A percentile compares a stretch with the other conserved stretches of the same genome.
Evolutionary conservation across 768 basidiomycete genomes (phyloP).

Genomic region (Xanthoconium purpureum): DNA sequence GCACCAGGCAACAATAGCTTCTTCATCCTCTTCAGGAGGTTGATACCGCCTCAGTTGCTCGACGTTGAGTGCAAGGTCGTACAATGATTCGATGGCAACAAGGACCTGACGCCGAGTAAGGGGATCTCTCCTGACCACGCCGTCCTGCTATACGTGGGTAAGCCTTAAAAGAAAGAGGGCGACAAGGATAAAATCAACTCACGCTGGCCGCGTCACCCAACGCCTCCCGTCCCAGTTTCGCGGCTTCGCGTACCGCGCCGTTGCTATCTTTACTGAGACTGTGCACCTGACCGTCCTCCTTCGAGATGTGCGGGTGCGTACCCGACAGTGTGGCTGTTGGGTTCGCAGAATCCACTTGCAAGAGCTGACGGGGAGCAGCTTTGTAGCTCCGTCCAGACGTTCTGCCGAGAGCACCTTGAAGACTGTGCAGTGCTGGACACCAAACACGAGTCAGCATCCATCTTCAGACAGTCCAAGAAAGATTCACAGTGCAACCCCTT

Average conservation of each 20-base stretch:
- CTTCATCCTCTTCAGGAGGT: conserved; percentile 52
- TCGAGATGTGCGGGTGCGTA: conserved; percentile 50
- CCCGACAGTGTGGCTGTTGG: conserved; percentile 36
- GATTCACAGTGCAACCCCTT: conserved; percentile 61
- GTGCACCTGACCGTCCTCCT: conserved; percentile 41
- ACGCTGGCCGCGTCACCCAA: conserved; percentile 60
- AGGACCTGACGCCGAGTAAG: conserved; percentile 77
- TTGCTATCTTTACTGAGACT: conserved; percentile 36
- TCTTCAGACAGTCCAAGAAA: neutral
- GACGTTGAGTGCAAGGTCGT: conserved; percentile 77
- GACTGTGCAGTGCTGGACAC: conserved; percentile 59
- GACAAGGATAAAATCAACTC: conserved; percentile 7
- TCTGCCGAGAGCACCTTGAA: conserved; percentile 92
- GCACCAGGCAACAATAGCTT: conserved; percentile 44
- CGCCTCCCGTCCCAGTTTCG: conserved; percentile 71
- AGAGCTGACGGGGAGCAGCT: conserved; percentile 92
- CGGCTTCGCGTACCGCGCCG: conserved; percentile 69
- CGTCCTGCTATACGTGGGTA: conserved; percentile 46
- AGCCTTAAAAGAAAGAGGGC: neutral
- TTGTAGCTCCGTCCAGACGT: conserved; percentile 93
- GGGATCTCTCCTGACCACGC: conserved; percentile 65
- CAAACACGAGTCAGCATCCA: conserved; percentile 2
- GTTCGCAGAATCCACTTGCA: conserved; percentile 73
- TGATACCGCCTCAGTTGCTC: conserved; percentile 85
- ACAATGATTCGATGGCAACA: conserved; percentile 76